Conservation (phyloP, 225 moss, liverwort and hornwort genomes). For the Lunularia cruciata region DNA sequence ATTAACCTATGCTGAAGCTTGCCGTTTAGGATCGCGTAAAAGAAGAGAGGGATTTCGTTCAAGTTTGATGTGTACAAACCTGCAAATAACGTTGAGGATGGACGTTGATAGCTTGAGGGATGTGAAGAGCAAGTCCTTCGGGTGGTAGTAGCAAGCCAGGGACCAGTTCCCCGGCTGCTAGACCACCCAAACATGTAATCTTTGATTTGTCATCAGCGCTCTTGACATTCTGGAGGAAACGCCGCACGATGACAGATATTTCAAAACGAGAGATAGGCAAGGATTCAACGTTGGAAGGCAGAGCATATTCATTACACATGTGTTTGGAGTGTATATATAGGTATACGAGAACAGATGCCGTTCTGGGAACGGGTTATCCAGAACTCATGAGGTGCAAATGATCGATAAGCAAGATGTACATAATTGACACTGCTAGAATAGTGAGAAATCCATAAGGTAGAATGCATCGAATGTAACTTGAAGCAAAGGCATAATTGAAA, state of each 20-base stretch:
- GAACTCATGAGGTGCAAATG: too few relatives aligned
- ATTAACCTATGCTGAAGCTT: background rate
- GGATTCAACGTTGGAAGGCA: too few relatives aligned
- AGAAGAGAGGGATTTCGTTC: background rate
- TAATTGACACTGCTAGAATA: too few relatives aligned
- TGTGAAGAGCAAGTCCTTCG: conserved; percentile 64
- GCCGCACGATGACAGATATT: background rate
- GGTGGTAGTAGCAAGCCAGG: conserved; percentile 72
- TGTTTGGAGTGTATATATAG: too few relatives aligned
- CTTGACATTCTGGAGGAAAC: conserved; percentile 42
- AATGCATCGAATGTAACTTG: too few relatives aligned
- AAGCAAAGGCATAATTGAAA: too few relatives aligned
- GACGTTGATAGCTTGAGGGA: conserved; percentile 79
- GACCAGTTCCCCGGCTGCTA: conserved; percentile 56
- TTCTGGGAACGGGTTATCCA: too few relatives aligned
- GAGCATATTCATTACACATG: too few relatives aligned
- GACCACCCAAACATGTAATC: conserved; percentile 51
- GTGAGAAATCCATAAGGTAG: too few relatives aligned
- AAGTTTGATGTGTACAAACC: conserved; percentile 27
- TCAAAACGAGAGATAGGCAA: background rate
- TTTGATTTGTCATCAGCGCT: conserved; percentile 27
- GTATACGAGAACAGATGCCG: too few relatives aligned
- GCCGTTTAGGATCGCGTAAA: background rate
- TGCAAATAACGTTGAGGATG: conserved; percentile 85
- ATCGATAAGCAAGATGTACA: too few relatives aligned